Conservation (phyloP, 805 yeast species). For the Lipomyces chichibuensis region DNA sequence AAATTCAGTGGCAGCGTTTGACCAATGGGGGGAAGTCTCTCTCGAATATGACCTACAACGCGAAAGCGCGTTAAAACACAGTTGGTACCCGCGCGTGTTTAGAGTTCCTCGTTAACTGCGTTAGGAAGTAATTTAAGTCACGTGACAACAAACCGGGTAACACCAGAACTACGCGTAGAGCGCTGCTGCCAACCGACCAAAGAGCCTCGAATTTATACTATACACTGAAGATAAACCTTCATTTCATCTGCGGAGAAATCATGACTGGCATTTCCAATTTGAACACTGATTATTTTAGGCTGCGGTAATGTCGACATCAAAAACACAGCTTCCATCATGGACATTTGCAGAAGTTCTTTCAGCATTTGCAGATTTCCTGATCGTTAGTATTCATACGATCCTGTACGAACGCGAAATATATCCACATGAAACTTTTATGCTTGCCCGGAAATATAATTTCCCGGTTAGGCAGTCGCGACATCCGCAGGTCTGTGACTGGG, state of each 20-base stretch:
- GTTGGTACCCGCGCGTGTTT: no score
- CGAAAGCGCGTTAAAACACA: background rate
- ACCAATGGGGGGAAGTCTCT: background rate
- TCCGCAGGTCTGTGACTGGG: slow-evolving; percentile 53
- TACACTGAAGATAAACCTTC: background rate
- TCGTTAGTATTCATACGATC: slow-evolving; percentile 57
- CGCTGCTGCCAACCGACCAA: no score
- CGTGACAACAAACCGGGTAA: no score
- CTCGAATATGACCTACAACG: background rate
- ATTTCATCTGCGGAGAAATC: background rate
- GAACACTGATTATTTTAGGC: background rate
- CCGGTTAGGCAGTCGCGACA: slow-evolving; percentile 51
- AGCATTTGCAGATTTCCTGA: slow-evolving; percentile 45
- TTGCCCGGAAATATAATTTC: slow-evolving; percentile 50
- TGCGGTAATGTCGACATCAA: background rate
- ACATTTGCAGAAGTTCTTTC: slow-evolving; percentile 26
- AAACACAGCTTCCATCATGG: slow-evolving; percentile 13
- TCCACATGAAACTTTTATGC: slow-evolving; percentile 54
- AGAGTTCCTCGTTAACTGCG: no score
- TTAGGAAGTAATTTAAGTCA: no score
- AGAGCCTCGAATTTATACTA: no score
- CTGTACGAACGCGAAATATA: slow-evolving; percentile 59
- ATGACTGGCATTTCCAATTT: background rate
- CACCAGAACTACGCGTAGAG: no score
- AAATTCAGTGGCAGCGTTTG: background rate